Percentiles rank a stretch among this genome's conserved stretches.
Evolutionary conservation across 225 moss, liverwort and hornwort genomes (phyloP).

Genomic region (Marchantia polymorpha): DNA sequence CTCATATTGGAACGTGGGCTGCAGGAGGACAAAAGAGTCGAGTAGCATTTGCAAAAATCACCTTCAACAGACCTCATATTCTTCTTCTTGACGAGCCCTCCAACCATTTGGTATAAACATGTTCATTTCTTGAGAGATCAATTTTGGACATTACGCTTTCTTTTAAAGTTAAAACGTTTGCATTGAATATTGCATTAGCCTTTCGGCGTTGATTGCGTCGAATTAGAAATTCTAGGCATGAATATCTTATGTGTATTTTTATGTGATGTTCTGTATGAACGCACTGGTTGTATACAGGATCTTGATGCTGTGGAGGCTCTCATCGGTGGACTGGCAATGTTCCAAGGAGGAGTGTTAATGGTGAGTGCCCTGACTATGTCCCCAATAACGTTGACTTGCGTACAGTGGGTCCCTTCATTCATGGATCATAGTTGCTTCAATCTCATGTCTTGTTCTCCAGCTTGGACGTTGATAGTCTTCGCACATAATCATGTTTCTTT

Average conservation of each 20-base stretch:
- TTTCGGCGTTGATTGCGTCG: background rate
- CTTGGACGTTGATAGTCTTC: background rate
- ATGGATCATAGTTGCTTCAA: background rate
- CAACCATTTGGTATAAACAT: constrained; percentile 72
- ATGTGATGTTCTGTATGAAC: no score
- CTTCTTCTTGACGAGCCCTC: constrained; percentile 95
- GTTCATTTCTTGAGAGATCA: background rate
- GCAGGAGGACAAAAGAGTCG: constrained; percentile 99
- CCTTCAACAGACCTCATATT: constrained; percentile 98
- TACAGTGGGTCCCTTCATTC: background rate
- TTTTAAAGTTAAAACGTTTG: background rate
- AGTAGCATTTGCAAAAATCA: constrained; percentile 98
- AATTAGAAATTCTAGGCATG: background rate
- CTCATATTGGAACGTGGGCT: background rate
- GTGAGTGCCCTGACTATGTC: constrained; percentile 31
- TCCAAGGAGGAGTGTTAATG: constrained; percentile 99
- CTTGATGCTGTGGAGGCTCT: constrained; percentile 99
- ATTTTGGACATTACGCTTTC: background rate
- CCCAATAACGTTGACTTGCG: background rate
- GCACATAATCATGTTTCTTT: background rate
- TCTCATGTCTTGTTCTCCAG: background rate
- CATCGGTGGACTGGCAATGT: constrained; percentile 84
- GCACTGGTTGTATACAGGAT: constrained; percentile 45
- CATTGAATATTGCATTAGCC: background rate
- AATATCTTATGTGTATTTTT: no score